Evolutionary conservation across 306 rosid genomes (phyloP), one percentile per base, ranked within the genome.

Genomic region (Quercus berberidifolia): DNA sequence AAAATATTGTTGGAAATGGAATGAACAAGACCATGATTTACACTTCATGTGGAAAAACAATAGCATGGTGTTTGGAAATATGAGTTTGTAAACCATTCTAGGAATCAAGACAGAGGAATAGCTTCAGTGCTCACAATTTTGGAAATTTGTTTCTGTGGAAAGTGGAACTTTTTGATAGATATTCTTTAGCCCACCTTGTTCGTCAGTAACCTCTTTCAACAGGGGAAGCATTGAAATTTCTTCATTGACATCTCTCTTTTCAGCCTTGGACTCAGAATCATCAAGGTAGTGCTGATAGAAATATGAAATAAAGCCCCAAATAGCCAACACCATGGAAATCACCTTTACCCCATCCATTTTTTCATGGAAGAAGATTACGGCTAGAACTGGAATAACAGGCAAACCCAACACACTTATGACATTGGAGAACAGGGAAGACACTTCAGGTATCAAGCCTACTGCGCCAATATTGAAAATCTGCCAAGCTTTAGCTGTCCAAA

Each of bases 361-460:
- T 1, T 90, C 92, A 35, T 86, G 88, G 28, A 88, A 86, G 74
- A 88, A 74, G 62, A 90, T 10, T 43, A 86, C 87, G 6, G 89
- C 91, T 6, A 83, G 21, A 76, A 86, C 82, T n/a, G 88, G 94
- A 77, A 85, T 79, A 18, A 83, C 13, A 1, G 90, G 92, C 85
- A 90, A 71, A 60, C 82, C 89, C 74, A 86, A 3, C 11, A 80
- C 79, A 14, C 92, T 81, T 3, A 90, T 35, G 55, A 81, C 75
- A 65, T 90, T 90, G 30, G 92, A 84, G 74, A 90, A 90, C 52
- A 90, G 85, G 3, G 90, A 72, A 33, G 94, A 88, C 3, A 87
- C 88, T 59, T 90, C 90, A 52, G 80, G 64, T 9, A 90, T 80
- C 70, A 90, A 72, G 19, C 91, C 93, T 15, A 90, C n/a, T 0